phyloP scores from a whole-genome alignment of 2,329 filamentous ascomycete species.

The Cladosporium sp. region DNA sequence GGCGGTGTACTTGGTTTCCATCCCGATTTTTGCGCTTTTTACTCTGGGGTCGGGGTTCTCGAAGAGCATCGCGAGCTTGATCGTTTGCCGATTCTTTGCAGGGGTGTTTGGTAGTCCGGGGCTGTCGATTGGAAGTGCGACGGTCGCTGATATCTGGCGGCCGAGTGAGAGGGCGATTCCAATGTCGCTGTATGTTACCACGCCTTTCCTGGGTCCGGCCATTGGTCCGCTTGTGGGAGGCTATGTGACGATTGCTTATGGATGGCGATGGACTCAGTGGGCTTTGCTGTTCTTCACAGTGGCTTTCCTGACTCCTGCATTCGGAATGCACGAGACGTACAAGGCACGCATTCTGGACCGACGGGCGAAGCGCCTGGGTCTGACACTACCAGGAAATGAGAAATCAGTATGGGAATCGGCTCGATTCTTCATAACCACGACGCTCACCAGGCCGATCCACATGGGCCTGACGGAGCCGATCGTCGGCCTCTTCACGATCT shows the following conservation, averaged over 20 bases:
- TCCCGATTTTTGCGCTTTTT: conserved; percentile 49
- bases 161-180: conserved; percentile 15
- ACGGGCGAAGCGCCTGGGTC: conserved; percentile 24
- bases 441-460: conserved; percentile 22
- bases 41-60: conserved; percentile 50
- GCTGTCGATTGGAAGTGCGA: conserved; percentile 16
- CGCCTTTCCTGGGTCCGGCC: conserved; percentile 32
- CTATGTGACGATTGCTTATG: conserved; percentile 14
- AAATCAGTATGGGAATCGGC: conserved; percentile 18
- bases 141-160: conserved; percentile 17
- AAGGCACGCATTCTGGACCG: conserved; percentile 39
- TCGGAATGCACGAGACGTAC: conserved; percentile 45
- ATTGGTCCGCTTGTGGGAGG: conserved; percentile 36
- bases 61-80: conserved; percentile 45
- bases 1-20: conserved; percentile 44
- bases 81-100: conserved; percentile 61
- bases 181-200: conserved; percentile 21
- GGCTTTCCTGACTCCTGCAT: conserved; percentile 24
- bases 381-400: conserved; percentile 17
- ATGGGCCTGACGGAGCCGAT: conserved; percentile 29
- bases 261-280: conserved; percentile 23
- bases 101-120: conserved; percentile 63
- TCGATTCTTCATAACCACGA: conserved; percentile 19
- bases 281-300: conserved; percentile 27
- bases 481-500: conserved; percentile 21